phyloP scores from a whole-genome alignment of 1,139 yeast genomes.

The Ogataea hybrid region DNA sequence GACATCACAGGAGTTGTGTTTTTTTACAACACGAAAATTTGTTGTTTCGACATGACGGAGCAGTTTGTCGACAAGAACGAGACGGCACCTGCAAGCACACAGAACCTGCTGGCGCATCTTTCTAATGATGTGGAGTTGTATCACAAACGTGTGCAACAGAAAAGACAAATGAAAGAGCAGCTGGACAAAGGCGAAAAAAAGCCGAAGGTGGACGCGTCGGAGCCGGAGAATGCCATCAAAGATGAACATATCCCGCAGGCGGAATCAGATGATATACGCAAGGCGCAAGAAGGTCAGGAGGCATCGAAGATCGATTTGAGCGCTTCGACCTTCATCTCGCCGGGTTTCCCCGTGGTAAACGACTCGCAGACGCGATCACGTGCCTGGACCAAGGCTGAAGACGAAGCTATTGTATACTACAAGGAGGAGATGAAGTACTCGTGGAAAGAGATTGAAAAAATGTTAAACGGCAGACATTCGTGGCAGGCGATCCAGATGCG shows the following conservation, averaged over 20 bases:
- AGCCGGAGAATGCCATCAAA: too few relatives aligned
- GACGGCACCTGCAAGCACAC: conserved; percentile 11
- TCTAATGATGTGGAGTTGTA: conserved; percentile 28
- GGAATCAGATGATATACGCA: neutral
- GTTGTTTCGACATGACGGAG: conserved; percentile 12
- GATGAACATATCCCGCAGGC: too few relatives aligned
- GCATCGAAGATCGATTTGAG: neutral
- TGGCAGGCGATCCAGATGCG: conserved; percentile 46
- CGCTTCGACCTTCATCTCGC: neutral
- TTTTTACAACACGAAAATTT: conserved; percentile 11
- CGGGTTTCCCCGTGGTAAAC: neutral
- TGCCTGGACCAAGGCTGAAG: conserved; percentile 39
- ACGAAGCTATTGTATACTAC: conserved; percentile 36
- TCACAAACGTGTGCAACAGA: conserved; percentile 29
- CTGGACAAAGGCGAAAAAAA: conserved; percentile 14
- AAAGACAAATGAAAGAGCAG: conserved; percentile 20
- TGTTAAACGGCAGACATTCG: conserved; percentile 35
- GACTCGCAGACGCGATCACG: conserved; percentile 9
- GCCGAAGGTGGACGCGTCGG: conserved; percentile 1
- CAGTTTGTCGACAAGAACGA: conserved; percentile 4
- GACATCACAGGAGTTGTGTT: conserved; percentile 5
- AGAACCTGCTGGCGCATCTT: conserved; percentile 21
- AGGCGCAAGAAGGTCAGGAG: neutral
- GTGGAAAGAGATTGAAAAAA: conserved; percentile 38
- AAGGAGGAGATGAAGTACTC: conserved; percentile 36